Conservation (phyloP, 257 asterid genomes). For the Solanum medicagineum region DNA sequence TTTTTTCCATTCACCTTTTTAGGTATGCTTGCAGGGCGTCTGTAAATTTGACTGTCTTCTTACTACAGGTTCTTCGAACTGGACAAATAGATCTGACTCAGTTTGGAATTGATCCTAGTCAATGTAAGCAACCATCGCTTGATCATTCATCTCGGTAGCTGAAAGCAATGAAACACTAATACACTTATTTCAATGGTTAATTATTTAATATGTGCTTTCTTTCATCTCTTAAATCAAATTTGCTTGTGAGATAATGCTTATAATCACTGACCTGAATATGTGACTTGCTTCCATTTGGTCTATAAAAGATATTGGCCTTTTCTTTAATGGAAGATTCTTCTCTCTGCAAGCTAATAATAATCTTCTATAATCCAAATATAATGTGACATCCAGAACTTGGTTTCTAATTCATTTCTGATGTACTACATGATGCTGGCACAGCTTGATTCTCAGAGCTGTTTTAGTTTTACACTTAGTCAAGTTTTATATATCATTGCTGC, state of each 20-base stretch:
- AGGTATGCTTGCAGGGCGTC: not conserved
- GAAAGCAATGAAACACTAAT: not conserved
- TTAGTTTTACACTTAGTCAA: not conserved
- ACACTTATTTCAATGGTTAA: not conserved
- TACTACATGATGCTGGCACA: not conserved
- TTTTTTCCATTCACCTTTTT: not conserved
- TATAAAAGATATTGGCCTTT: not conserved
- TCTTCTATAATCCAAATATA: not conserved
- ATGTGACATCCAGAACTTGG: not conserved
- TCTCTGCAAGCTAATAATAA: not conserved
- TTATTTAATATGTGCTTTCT: not conserved
- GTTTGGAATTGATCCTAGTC: conserved; percentile 83
- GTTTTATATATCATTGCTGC: conserved; percentile 7
- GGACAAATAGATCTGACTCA: conserved; percentile 87
- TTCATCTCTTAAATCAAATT: not conserved
- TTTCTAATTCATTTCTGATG: not conserved
- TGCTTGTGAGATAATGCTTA: not conserved
- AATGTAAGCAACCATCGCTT: conserved; percentile 39
- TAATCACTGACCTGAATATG: not conserved
- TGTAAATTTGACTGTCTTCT: not conserved
- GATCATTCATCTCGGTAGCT: not conserved
- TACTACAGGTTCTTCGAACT: conserved; percentile 71
- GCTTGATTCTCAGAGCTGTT: not conserved
- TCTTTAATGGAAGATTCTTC: not conserved
- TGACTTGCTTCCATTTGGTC: not conserved